These are phyloP conservation scores for Candida wancherniae DNA, from an alignment of 805 yeast species.

Conservation along the genomic window DNA sequence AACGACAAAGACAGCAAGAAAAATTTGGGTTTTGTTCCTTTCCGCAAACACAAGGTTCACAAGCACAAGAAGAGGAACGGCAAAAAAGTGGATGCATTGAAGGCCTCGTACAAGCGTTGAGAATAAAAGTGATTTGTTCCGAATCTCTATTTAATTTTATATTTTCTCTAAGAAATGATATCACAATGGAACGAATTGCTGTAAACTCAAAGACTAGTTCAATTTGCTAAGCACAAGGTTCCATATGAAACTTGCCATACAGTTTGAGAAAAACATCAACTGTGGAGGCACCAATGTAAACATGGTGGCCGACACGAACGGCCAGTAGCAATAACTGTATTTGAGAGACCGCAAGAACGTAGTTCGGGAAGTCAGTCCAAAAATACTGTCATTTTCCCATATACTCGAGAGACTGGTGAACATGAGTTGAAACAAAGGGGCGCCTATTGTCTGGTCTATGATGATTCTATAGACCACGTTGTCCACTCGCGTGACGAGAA, in stretches of 20 bases:
- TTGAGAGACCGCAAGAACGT: conserved; percentile 46
- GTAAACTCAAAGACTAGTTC: conserved; percentile 1
- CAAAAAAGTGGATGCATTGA: conserved; percentile 61
- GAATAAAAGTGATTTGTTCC: background rate
- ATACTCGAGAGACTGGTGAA: conserved; percentile 45
- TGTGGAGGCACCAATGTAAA: conserved; percentile 46
- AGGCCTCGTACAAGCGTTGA: conserved; percentile 26
- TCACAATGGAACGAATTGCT: no score
- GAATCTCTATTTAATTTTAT: no score
- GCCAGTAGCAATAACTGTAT: conserved; percentile 56
- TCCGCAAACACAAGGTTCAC: conserved; percentile 48
- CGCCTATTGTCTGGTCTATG: conserved; percentile 53
- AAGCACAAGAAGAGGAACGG: conserved; percentile 39
- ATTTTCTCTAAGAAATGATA: no score
- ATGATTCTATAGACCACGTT: conserved; percentile 36
- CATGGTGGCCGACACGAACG: conserved; percentile 47
- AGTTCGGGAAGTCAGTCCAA: conserved; percentile 12
- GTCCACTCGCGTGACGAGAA: conserved; percentile 36
- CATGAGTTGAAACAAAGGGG: conserved; percentile 48
- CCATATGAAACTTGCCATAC: conserved; percentile 54
- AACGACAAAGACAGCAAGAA: conserved; percentile 56
- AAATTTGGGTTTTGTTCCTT: conserved; percentile 68
- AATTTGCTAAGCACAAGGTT: conserved; percentile 39
- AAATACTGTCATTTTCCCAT: conserved; percentile 48
- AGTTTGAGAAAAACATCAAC: conserved; percentile 55